These are phyloP conservation scores for Penicillium sp. DNA, from an alignment of 2,329 filamentous ascomycete genomes.

Conservation along the genomic window DNA sequence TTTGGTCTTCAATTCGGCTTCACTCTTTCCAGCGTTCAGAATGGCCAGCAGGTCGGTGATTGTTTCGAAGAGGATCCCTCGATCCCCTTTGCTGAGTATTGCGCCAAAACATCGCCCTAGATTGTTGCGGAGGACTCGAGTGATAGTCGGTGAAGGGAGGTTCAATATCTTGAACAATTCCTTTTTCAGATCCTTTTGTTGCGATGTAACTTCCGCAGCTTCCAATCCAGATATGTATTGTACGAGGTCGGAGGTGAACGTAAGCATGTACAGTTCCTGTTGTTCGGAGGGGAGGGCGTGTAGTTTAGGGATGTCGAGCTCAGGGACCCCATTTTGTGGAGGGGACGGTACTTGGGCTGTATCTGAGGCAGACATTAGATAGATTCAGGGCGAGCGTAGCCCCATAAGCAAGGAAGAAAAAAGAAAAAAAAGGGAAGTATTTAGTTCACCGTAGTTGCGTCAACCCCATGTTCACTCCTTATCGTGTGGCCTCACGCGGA, in stretches of 20 bases:
- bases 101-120: conserved; percentile 79
- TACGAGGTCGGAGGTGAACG: conserved; percentile 77
- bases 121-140: conserved; percentile 85
- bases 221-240: conserved; percentile 71
- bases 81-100: conserved; percentile 80
- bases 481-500: conserved; percentile 29
- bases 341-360: conserved; percentile 33
- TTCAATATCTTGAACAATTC: conserved; percentile 92
- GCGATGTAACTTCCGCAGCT: conserved; percentile 75
- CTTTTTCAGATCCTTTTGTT: conserved; percentile 89
- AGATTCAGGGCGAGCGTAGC: conserved; percentile 7
- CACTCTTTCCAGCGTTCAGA: conserved; percentile 70
- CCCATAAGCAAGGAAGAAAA: conserved; percentile 12
- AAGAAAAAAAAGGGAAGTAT: background rate
- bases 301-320: conserved; percentile 87
- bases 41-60: conserved; percentile 82
- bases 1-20: conserved; percentile 74
- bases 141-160: conserved; percentile 74
- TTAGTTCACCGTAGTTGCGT: conserved; percentile 8
- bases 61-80: conserved; percentile 89
- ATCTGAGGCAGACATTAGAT: conserved; percentile 43
- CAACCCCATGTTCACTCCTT: conserved; percentile 17
- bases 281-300: conserved; percentile 88
- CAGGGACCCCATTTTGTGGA: conserved; percentile 43
- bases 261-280: conserved; percentile 90